Evolutionary conservation across 176 grass and related monocot genomes (phyloP).

Genomic region (Avena insularis): DNA sequence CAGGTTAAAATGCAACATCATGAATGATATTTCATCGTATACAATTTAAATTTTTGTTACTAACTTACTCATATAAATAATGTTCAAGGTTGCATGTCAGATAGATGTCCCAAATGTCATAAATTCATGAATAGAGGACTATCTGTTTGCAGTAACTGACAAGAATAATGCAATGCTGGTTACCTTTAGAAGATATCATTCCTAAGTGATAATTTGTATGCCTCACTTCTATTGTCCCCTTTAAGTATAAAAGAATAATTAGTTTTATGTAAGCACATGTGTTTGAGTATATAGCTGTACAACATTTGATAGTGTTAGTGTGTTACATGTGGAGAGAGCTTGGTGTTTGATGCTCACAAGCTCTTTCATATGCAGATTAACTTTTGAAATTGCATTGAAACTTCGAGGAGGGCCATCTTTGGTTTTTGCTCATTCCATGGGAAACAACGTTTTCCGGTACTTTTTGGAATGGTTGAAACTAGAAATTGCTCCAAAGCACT

Average conservation of each 20-base stretch:
- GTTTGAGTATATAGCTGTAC: not conserved
- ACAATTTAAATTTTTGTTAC: not conserved
- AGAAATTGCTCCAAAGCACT: conserved; percentile 91
- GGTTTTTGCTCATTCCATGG: conserved; percentile 99
- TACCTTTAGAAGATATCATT: conserved; percentile 20
- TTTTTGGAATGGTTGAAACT: conserved; percentile 98
- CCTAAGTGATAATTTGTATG: not conserved
- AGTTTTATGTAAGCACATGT: conserved; percentile 24
- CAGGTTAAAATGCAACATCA: conserved; percentile 22
- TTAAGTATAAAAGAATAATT: not conserved
- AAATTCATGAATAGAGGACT: conserved; percentile 12
- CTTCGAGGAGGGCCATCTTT: conserved; percentile 91
- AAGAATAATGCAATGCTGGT: not conserved
- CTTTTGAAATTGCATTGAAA: conserved; percentile 91
- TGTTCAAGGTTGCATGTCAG: not conserved
- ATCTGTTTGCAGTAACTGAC: not conserved
- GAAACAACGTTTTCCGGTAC: conserved; percentile 95
- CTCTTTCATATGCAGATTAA: conserved; percentile 66
- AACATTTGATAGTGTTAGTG: not conserved
- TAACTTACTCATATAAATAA: not conserved
- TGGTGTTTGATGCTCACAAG: conserved; percentile 35
- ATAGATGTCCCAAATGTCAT: conserved; percentile 10
- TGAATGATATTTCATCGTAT: not conserved
- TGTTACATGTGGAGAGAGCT: conserved; percentile 24
- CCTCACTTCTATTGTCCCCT: not conserved